A percentile compares a stretch with the other conserved stretches of the same genome.
Conservation (phyloP, 805 yeast genomes). For the Starmerella bombi region DNA sequence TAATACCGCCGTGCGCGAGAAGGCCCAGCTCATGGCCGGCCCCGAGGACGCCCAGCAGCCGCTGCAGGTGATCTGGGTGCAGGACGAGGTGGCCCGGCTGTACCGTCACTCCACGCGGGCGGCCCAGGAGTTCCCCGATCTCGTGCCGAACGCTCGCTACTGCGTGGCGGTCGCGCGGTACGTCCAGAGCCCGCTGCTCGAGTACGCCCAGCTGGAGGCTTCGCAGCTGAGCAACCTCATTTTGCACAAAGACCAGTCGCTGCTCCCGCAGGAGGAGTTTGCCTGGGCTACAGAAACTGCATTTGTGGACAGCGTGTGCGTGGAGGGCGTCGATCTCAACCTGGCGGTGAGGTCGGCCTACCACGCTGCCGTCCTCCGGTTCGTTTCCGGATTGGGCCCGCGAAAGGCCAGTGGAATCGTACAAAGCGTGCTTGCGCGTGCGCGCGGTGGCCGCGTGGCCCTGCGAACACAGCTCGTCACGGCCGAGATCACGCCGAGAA, state of each 20-base stretch:
- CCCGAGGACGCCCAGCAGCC: slow-evolving; percentile 28
- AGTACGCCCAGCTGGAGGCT: slow-evolving; percentile 69
- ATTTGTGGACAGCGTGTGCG: slow-evolving; percentile 77
- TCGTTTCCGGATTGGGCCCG: slow-evolving; percentile 85
- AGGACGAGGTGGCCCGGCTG: slow-evolving; percentile 84
- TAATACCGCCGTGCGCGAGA: slow-evolving; percentile 40
- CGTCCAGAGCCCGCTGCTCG: slow-evolving; percentile 83
- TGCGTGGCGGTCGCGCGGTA: slow-evolving; percentile 84
- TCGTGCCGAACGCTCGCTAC: slow-evolving; percentile 66
- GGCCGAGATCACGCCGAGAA: slow-evolving; percentile 62
- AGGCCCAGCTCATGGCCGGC: slow-evolving; percentile 34
- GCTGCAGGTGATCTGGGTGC: slow-evolving; percentile 64
- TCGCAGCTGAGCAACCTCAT: slow-evolving; percentile 49
- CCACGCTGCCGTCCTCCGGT: slow-evolving; percentile 57
- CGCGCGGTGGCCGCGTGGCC: slow-evolving; percentile 45
- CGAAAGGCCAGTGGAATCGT: slow-evolving; percentile 82
- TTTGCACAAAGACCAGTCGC: slow-evolving; percentile 53
- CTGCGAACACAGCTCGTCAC: slow-evolving; percentile 75
- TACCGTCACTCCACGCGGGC: slow-evolving; percentile 73
- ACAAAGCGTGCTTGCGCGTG: slow-evolving; percentile 53
- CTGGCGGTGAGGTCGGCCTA: slow-evolving; percentile 71
- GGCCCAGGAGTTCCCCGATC: slow-evolving; percentile 65
- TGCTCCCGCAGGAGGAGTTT: slow-evolving; percentile 52
- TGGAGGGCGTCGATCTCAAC: slow-evolving; percentile 89
- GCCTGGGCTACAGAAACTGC: slow-evolving; percentile 59